A percentile compares a stretch with the other conserved stretches of the same genome.
These are phyloP conservation scores for Globisporangium acanthophoron DNA, from an alignment of 352 stramenopile species.

Conservation along the genomic window DNA sequence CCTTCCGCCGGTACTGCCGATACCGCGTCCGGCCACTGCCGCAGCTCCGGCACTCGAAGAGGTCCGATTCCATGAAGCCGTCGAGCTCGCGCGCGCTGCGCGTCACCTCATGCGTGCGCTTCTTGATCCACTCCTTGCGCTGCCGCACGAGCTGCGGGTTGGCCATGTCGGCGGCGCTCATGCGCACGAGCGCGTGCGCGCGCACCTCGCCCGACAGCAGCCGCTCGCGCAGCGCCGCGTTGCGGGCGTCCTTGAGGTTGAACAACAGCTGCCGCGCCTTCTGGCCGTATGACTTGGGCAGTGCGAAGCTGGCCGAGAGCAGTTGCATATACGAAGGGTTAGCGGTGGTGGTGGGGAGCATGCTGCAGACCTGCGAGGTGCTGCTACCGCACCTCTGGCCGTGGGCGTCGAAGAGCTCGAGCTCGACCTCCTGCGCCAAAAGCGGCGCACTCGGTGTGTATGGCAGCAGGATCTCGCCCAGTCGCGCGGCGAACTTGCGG, in stretches of 20 bases:
- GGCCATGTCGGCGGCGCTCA: constrained; percentile 79
- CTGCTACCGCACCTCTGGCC: constrained; percentile 25
- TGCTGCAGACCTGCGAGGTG: no score
- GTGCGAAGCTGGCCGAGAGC: constrained; percentile 31
- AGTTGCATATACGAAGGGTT: no score
- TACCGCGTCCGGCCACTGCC: constrained; percentile 71
- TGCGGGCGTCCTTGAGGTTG: constrained; percentile 76
- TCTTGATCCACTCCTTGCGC: constrained; percentile 82
- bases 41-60: constrained; percentile 81
- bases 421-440: constrained; percentile 54
- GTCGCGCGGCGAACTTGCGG: constrained; percentile 47
- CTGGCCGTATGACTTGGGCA: constrained; percentile 76
- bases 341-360: no score
- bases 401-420: constrained; percentile 48
- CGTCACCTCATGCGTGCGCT: constrained; percentile 82
- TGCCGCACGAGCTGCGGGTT: constrained; percentile 79
- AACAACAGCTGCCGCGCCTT: constrained; percentile 79
- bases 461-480: constrained; percentile 46
- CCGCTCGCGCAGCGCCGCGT: constrained; percentile 56
- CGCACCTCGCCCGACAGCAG: constrained; percentile 56
- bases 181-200: constrained; percentile 54
- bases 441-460: constrained; percentile 37
- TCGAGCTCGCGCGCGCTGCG: constrained; percentile 55
- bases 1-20: constrained; percentile 77
- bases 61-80: constrained; percentile 65